Evolutionary conservation across 345 rosid species (phyloP), one percentile per base, ranked within the genome.

Genomic region (Populus simonii): DNA sequence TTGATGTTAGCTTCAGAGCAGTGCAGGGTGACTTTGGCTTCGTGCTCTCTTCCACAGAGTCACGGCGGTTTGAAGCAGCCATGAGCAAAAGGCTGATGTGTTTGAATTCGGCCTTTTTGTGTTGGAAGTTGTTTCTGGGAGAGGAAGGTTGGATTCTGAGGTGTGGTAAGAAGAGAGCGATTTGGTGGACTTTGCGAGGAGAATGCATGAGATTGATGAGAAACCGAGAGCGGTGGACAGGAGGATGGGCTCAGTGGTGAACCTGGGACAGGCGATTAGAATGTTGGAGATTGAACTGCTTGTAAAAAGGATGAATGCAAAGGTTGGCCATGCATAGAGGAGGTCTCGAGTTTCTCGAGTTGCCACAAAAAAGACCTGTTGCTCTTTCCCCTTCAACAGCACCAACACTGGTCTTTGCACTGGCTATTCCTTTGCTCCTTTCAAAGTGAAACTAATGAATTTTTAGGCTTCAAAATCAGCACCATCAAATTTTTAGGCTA

Each of bases 1-100:
- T 89, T 0, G 87, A 87, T 69, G 75, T 89, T 23, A 89, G 86
- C 74, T 89, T 89, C 85, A 79, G 89, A 33, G 88, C 88, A 2
- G 84, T 80, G 8, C 61, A 87, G n/a, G 88, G 92, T 9, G 89
- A 87, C 73, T 86, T 81, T 17, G 89, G 92, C 18, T 86, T 87
- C 51, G 87, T 83, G 70, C 77, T 87, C 8, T 82, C 87, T 0
- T 68, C 73, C 4, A 71, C 68, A 0, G 84, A 82, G n/a, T 77
- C 89, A 1, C 83, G 31, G 47, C 59, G 72, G 72, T 85, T 89
- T 51, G 87, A 89, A 77, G 73, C 85, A 2, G 83, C 85, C 0
- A 84, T 81, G 29, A 85, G 88, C 85, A 78, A 25, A 84, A 79
- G n/a, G 80, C 80, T 0, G 88, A 87, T 27, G 90, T 87, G 65